These are phyloP conservation scores for Diutina pseudorugosa DNA, from an alignment of 1,139 yeast genomes.

Conservation along the genomic window DNA sequence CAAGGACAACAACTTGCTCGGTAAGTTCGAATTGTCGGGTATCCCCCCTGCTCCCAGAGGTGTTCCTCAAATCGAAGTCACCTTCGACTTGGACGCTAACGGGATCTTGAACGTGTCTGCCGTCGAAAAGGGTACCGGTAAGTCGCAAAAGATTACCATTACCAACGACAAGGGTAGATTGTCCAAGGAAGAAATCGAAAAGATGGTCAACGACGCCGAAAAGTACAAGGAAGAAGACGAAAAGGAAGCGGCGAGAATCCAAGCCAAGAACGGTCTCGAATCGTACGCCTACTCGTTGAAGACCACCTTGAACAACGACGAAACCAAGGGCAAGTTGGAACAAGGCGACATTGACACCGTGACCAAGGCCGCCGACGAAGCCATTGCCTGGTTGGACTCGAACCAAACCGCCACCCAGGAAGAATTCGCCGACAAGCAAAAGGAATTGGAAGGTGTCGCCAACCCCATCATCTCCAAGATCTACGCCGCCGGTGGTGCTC, in stretches of 20 bases:
- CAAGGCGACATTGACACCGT: constrained; percentile 71
- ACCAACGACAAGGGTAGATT: constrained; percentile 96
- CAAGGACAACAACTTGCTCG: constrained; percentile 5
- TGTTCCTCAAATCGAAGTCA: constrained; percentile 7
- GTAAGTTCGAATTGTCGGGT: constrained; percentile 5
- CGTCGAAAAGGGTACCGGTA: constrained; percentile 8
- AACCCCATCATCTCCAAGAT: constrained; percentile 92
- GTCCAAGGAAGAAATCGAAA: constrained; percentile 82
- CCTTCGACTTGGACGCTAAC: constrained; percentile 5
- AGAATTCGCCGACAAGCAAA: constrained; percentile 80
- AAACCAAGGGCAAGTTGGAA: constrained; percentile 71
- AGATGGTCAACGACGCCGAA: constrained; percentile 93
- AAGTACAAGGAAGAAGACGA: constrained; percentile 27
- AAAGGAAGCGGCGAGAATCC: constrained; percentile 8
- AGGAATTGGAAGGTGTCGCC: constrained; percentile 87
- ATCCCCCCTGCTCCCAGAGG: constrained; percentile 5
- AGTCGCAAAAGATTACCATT: constrained; percentile 79
- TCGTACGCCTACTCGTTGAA: constrained; percentile 84
- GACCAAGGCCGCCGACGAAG: constrained; percentile 74
- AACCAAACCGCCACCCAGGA: constrained; percentile 82
- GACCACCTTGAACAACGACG: constrained; percentile 70
- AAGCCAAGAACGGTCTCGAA: constrained; percentile 69
- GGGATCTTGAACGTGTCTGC: constrained; percentile 5
- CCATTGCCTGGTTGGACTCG: constrained; percentile 79
- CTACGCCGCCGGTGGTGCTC: constrained; percentile 48